Evolutionary conservation across 306 rosid genomes (phyloP), one percentile per base, ranked within the genome.

Genomic region (Rubus idaeus): DNA sequence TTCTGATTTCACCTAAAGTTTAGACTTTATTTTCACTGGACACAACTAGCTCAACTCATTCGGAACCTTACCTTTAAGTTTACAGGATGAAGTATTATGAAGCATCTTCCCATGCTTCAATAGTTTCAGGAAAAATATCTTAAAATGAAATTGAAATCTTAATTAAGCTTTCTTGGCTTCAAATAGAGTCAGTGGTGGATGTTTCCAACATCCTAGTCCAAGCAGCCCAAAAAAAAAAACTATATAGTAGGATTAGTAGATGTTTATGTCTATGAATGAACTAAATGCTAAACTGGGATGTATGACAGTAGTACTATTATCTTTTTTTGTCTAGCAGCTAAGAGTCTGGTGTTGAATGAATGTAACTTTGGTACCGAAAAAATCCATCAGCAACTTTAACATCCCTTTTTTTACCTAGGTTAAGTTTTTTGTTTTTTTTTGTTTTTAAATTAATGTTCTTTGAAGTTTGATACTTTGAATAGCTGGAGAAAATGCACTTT

Each of bases 391-490:
- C 17, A 44, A 62, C 44, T 62, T 62, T 7, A 6, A 37, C 68
- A 62, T 62, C 16, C 67, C 13, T 37, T 14, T 23, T 42, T 8
- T 4, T 1, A 11, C 18, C 56, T 7, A 6, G 64, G n/a, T 11
- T 0, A 26, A 14, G 45, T 41, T 35, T 14, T 35, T 6, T 13
- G 35, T 37, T 63, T 37, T 51, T 8, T 42, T 8, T 4, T 42
- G 1, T 42, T n/a, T n/a, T n/a, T n/a, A n/a, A 23, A 23, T 23
- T 23, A 0, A 8, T 49, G 17, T 63, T 37, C 68, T 62, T 4
- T 39, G 70, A 65, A 65, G 70, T 64, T 64, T 64, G n/a, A n/a
- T n/a, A n/a, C n/a, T n/a, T n/a, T n/a, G 69, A 64, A 39, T 17
- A 39, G 46, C 46, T 64, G 69, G 69, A 39, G 46, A 13, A 37